phyloP scores from a whole-genome alignment of 257 asterid species.

The Dorcoceras hygrometricum region DNA sequence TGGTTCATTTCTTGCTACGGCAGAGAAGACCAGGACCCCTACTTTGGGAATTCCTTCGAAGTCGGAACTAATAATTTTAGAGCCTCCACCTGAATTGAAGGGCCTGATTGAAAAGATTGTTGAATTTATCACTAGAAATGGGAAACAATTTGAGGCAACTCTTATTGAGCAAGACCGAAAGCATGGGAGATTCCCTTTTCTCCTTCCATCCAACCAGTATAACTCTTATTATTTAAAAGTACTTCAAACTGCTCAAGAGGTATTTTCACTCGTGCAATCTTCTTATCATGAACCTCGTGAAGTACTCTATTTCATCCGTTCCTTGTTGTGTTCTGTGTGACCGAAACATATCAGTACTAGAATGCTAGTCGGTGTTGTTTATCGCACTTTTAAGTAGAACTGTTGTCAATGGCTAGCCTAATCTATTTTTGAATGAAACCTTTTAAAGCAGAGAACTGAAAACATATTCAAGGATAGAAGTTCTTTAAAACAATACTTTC shows the following conservation, averaged over 20 bases:
- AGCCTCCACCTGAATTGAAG: constrained; percentile 81
- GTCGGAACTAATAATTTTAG: constrained; percentile 41
- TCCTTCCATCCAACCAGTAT: constrained; percentile 71
- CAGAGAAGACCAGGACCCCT: constrained; percentile 37
- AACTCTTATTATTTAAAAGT: constrained; percentile 70
- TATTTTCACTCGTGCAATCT: constrained; percentile 25
- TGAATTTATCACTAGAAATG: constrained; percentile 69
- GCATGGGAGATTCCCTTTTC: constrained; percentile 79
- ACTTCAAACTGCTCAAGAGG: constrained; percentile 71
- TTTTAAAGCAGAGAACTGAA: background rate
- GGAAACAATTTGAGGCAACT: constrained; percentile 77
- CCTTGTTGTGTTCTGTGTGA: background rate
- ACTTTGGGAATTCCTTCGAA: constrained; percentile 32
- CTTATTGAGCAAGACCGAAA: constrained; percentile 73
- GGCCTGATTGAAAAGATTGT: constrained; percentile 71
- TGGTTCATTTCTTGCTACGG: constrained; percentile 29
- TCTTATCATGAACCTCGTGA: background rate
- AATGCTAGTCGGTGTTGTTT: background rate
- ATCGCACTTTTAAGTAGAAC: background rate
- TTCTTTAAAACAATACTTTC: background rate
- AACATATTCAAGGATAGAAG: background rate
- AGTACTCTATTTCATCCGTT: background rate
- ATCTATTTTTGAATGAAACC: background rate
- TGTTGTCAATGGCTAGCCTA: background rate
- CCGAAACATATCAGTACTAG: background rate